phyloP scores from a whole-genome alignment of 768 basidiomycete species.

The Pleurotus platypus region DNA sequence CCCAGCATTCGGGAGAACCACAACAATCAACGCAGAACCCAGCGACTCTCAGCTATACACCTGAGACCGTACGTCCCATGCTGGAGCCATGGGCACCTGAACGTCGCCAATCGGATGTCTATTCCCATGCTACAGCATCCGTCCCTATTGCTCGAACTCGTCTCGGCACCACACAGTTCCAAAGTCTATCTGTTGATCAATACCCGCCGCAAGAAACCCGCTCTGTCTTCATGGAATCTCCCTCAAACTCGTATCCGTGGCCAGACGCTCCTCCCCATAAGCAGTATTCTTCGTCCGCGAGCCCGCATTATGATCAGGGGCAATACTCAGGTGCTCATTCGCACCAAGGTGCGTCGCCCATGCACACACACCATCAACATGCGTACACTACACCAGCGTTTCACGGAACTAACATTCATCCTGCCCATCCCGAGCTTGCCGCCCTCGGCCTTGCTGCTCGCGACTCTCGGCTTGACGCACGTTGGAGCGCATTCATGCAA shows the following conservation, averaged over 20 bases:
- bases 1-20: constrained; percentile 14
- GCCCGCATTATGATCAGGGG: not conserved
- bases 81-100: constrained; percentile 1
- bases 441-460: constrained; percentile 59
- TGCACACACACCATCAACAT: constrained; percentile 12
- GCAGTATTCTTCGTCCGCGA: too few relatives aligned
- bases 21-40: not conserved
- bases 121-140: constrained; percentile 1
- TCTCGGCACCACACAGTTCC: not conserved
- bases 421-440: constrained; percentile 42
- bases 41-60: not conserved
- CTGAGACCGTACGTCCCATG: not conserved
- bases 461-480: constrained; percentile 50
- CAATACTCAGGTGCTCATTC: not conserved
- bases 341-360: not conserved
- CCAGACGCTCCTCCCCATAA: not conserved
- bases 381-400: constrained; percentile 6
- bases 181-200: not conserved
- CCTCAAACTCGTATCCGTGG: not conserved
- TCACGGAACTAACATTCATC: constrained; percentile 14
- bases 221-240: not conserved
- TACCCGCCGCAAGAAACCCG: not conserved
- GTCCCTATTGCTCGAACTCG: constrained; percentile 3
- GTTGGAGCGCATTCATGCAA: constrained; percentile 62
- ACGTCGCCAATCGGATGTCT: not conserved